A percentile compares a stretch with the other conserved stretches of the same genome.
Evolutionary conservation across 1,284 basidiomycete species (phyloP).

Genomic region (Lignosus rhinocerotis): DNA sequence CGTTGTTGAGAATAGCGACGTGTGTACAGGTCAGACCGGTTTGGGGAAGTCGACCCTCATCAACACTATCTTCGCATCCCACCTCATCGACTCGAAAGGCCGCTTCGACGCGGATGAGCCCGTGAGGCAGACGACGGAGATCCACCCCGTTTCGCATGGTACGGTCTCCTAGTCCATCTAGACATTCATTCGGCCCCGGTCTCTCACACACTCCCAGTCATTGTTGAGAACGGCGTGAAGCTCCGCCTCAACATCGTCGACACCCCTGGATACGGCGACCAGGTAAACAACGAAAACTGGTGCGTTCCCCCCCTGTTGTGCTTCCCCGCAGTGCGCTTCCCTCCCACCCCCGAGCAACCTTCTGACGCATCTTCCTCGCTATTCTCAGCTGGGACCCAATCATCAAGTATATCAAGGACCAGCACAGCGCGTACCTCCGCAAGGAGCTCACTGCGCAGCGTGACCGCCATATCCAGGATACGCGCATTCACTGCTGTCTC

Average conservation of each 20-base stretch:
- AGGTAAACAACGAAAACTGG: constrained; percentile 99
- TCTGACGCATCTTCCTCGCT: constrained; percentile 1
- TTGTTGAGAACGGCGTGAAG: constrained; percentile 95
- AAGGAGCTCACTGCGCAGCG: constrained; percentile 99
- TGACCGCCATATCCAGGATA: constrained; percentile 97
- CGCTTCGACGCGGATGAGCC: constrained; percentile 86
- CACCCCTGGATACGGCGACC: constrained; percentile 98
- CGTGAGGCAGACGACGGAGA: constrained; percentile 94
- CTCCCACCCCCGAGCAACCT: background rate
- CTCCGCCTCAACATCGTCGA: constrained; percentile 98
- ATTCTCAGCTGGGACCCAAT: constrained; percentile 91
- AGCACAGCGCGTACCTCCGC: constrained; percentile 97
- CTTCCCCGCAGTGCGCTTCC: background rate
- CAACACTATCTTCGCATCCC: constrained; percentile 98
- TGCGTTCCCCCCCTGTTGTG: constrained; percentile 39
- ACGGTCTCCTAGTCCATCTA: constrained; percentile 32
- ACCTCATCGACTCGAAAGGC: constrained; percentile 97
- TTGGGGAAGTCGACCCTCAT: constrained; percentile 98
- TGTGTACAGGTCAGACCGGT: constrained; percentile 84
- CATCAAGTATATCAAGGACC: constrained; percentile 98
- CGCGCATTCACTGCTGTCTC: constrained; percentile 96
- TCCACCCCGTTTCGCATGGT: constrained; percentile 95
- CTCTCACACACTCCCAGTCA: constrained; percentile 54
- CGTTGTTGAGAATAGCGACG: background rate
- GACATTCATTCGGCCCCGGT: background rate